These are phyloP conservation scores for Auricularia heimuer DNA, from an alignment of 768 basidiomycete genomes.

Conservation along the genomic window DNA sequence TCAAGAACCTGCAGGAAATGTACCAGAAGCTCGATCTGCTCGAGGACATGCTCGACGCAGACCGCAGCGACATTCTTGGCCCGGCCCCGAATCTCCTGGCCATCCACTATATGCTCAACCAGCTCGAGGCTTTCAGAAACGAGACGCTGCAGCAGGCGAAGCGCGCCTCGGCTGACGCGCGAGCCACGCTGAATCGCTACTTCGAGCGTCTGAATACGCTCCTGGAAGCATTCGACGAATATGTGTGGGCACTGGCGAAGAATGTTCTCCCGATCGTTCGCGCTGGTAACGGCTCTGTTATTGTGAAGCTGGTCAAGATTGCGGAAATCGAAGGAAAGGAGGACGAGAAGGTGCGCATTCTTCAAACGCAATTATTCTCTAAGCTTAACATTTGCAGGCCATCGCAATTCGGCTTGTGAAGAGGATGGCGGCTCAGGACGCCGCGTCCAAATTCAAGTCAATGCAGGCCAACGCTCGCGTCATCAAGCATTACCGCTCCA, in stretches of 20 bases:
- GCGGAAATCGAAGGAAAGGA: conserved; percentile 86
- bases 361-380: not conserved
- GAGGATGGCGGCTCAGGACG: conserved; percentile 85
- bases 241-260: conserved; percentile 66
- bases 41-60: conserved; percentile 65
- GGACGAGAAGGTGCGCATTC: conserved; percentile 72
- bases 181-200: conserved; percentile 59
- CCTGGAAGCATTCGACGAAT: conserved; percentile 75
- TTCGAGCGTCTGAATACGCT: conserved; percentile 80
- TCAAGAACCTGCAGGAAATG: conserved; percentile 90
- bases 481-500: conserved; percentile 92
- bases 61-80: conserved; percentile 70
- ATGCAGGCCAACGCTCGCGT: conserved; percentile 87
- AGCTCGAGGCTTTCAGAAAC: conserved; percentile 88
- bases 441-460: conserved; percentile 87
- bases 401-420: conserved; percentile 90
- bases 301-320: conserved; percentile 88
- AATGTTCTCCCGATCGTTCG: conserved; percentile 74
- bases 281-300: conserved; percentile 70
- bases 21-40: conserved; percentile 70
- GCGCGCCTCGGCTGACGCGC: conserved; percentile 56
- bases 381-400: conserved; percentile 41
- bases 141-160: conserved; percentile 93
- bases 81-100: conserved; percentile 81
- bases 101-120: conserved; percentile 85